phyloP scores from a whole-genome alignment of 2,329 filamentous ascomycete genomes.

The Eutypa lata region DNA sequence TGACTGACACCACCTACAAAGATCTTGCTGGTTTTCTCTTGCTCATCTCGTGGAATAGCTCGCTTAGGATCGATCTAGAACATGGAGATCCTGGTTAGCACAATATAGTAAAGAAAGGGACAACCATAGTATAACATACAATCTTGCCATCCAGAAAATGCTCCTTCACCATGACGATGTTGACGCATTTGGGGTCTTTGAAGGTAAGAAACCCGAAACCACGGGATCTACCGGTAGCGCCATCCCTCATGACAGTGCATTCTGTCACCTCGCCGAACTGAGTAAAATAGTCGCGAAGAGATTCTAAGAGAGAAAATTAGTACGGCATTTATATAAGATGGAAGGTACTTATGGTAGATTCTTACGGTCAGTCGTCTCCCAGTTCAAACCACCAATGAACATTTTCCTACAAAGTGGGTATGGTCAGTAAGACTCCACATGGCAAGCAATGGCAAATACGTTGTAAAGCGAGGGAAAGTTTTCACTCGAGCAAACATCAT shows the following conservation, averaged over 20 bases:
- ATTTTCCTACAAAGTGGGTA: conserved; percentile 71
- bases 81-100: conserved; percentile 15
- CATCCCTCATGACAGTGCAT: conserved; percentile 99
- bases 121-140: conserved; percentile 53
- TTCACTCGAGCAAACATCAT: conserved; percentile 18
- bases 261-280: conserved; percentile 97
- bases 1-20: conserved; percentile 98
- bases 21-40: conserved; percentile 97
- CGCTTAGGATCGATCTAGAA: conserved; percentile 92
- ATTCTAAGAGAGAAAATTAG: conserved; percentile 59
- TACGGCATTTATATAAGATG: not conserved
- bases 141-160: conserved; percentile 98
- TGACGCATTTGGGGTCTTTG: conserved; percentile 95
- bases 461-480: not conserved
- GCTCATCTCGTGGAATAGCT: conserved; percentile 94
- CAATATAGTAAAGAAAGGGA: not conserved
- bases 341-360: not conserved
- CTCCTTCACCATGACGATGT: conserved; percentile 99
- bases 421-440: conserved; percentile 16
- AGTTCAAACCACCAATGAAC: conserved; percentile 98
- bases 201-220: conserved; percentile 98
- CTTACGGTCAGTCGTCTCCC: conserved; percentile 98
- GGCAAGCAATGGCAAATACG: conserved; percentile 7
- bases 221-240: conserved; percentile 85
- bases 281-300: conserved; percentile 92